Conservation (phyloP, 129 eudicot species). For the Silybum marianum region DNA sequence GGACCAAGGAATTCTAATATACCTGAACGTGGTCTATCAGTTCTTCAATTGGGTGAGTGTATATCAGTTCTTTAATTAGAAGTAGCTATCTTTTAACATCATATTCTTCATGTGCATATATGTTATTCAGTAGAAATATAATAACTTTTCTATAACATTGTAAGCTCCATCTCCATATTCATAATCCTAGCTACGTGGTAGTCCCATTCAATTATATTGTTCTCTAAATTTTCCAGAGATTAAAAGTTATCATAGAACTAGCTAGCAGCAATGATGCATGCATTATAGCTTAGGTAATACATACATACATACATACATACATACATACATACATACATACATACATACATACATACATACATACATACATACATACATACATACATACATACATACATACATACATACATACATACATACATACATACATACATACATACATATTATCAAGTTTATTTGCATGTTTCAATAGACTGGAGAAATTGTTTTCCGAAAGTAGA, state of each 20-base stretch:
- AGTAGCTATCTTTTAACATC: neutral
- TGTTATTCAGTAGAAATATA: neutral
- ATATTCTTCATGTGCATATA: neutral
- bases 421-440: neutral
- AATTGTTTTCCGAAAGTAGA: neutral
- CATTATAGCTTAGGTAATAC: neutral
- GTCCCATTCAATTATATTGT: neutral
- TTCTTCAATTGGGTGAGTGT: neutral
- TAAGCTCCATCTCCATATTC: neutral
- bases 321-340: neutral
- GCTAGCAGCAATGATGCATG: neutral
- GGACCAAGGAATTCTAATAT: neutral
- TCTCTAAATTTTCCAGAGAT: neutral
- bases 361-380: neutral
- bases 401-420: neutral
- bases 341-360: neutral
- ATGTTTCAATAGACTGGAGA: neutral
- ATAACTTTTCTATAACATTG: neutral
- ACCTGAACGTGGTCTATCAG: too few species aligned
- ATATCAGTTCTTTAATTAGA: neutral
- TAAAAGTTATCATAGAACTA: neutral
- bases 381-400: neutral
- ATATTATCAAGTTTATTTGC: conserved; percentile 9
- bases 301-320: neutral
- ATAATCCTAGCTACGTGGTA: neutral